phyloP scores from a whole-genome alignment of 352 stramenopile species.

The Phytophthora citrophthora region DNA sequence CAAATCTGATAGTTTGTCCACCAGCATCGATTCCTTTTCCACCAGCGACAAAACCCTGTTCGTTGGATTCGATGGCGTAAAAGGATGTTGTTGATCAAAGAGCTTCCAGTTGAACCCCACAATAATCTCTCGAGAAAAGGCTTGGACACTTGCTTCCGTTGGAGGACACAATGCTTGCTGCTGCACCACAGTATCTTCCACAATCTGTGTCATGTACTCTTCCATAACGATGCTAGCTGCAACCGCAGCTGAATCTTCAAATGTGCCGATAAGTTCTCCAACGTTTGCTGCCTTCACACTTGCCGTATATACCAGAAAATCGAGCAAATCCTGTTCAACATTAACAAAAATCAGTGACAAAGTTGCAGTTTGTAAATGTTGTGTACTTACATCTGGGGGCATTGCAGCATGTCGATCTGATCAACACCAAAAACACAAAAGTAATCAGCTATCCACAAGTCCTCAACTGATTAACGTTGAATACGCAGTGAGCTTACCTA shows the following conservation, averaged over 20 bases:
- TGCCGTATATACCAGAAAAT: conserved; percentile 71
- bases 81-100: conserved; percentile 24
- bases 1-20: conserved; percentile 21
- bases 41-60: conserved; percentile 11
- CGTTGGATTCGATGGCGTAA: conserved; percentile 7
- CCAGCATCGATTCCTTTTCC: conserved; percentile 24
- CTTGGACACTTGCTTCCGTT: conserved; percentile 42
- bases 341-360: neutral
- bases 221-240: conserved; percentile 77
- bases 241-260: conserved; percentile 79
- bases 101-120: conserved; percentile 63
- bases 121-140: conserved; percentile 53
- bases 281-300: conserved; percentile 69
- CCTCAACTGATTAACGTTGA: too few species aligned
- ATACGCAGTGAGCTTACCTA: conserved; percentile 37
- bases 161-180: conserved; percentile 25
- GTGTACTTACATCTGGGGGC: conserved; percentile 59
- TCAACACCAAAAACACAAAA: conserved; percentile 10
- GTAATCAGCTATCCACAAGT: neutral
- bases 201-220: conserved; percentile 75
- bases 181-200: conserved; percentile 39
- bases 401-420: conserved; percentile 49
- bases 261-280: conserved; percentile 76
- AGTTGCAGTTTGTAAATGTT: too few species aligned
- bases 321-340: conserved; percentile 57